Conservation (phyloP, 176 grass and related monocot genomes). For the Elymus sibiricus region DNA sequence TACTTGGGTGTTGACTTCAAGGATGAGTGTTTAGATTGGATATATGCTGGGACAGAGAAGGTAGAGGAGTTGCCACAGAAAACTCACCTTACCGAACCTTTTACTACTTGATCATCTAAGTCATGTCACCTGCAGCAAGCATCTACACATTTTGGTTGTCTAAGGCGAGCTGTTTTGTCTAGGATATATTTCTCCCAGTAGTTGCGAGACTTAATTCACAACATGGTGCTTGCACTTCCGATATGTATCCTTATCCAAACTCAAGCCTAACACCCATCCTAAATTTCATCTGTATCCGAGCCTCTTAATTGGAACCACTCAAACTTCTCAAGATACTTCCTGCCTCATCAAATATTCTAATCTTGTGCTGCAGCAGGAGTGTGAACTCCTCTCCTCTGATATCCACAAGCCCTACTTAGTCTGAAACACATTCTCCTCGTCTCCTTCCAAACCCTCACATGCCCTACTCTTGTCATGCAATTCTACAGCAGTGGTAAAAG, state of each 20-base stretch:
- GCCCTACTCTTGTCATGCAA: not conserved
- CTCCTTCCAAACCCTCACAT: not conserved
- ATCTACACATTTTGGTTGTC: not conserved
- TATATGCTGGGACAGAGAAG: conserved; percentile 6
- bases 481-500: not conserved
- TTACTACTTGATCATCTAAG: not conserved
- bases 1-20: not conserved
- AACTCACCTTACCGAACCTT: not conserved
- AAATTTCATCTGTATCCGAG: not conserved
- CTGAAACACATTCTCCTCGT: not conserved
- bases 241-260: not conserved
- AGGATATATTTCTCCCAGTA: not conserved
- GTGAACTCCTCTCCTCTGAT: not conserved
- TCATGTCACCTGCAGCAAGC: not conserved
- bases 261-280: not conserved
- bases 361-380: not conserved
- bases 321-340: not conserved
- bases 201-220: not conserved
- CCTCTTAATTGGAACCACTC: not conserved
- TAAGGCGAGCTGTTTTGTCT: not conserved
- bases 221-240: not conserved
- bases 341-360: not conserved
- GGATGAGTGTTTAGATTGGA: not conserved
- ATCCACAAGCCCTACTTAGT: not conserved
- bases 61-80: not conserved